These are phyloP conservation scores for Linnemannia zychae DNA, from an alignment of 192 early-diverging fungal species.

Conservation along the genomic window DNA sequence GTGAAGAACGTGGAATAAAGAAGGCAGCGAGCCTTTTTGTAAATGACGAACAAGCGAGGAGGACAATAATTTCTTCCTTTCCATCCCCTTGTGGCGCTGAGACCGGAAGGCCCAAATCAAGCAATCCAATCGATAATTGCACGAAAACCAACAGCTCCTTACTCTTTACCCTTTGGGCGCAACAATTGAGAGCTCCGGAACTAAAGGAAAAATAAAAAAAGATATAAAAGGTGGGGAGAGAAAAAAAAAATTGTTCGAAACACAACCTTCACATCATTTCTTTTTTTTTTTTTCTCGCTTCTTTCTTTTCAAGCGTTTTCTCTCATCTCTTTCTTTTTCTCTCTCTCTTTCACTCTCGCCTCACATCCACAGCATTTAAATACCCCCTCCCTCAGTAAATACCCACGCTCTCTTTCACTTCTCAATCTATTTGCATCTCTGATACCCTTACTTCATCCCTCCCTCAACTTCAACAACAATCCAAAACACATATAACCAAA, in stretches of 20 bases:
- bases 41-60: not conserved
- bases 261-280: not conserved
- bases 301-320: not conserved
- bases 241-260: not conserved
- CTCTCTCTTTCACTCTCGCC: not conserved
- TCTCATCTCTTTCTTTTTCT: constrained; percentile 4
- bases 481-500: not conserved
- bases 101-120: constrained; percentile 45
- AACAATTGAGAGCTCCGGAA: not conserved
- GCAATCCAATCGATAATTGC: constrained; percentile 1
- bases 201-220: not conserved
- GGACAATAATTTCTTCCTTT: not conserved
- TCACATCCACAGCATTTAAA: not conserved
- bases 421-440: not conserved
- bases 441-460: not conserved
- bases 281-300: not conserved
- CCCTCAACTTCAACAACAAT: not conserved
- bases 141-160: not conserved
- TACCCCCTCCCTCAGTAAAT: not conserved
- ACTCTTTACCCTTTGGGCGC: not conserved
- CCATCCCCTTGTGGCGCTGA: not conserved
- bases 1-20: not conserved
- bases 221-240: not conserved
- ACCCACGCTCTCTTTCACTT: not conserved
- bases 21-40: not conserved